Conservation (phyloP, 345 rosid genomes). For the Gossypium mustelinum region DNA sequence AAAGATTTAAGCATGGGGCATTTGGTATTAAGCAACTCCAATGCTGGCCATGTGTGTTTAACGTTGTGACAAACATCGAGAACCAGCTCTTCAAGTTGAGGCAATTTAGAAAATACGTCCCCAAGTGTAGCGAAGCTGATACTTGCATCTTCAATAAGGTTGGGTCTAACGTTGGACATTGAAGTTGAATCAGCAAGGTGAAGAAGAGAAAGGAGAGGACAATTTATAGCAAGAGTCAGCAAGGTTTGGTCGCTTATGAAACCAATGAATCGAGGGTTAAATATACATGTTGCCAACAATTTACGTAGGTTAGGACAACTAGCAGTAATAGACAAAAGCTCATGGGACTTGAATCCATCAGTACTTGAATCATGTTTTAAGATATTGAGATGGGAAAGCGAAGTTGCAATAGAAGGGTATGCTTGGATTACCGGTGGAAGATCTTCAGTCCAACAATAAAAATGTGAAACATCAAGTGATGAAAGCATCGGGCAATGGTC, state of each 20-base stretch:
- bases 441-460: constrained; percentile 47
- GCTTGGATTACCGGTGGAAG: constrained; percentile 29
- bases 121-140: constrained; percentile 14
- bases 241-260: constrained; percentile 31
- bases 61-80: constrained; percentile 33
- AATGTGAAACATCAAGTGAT: constrained; percentile 29
- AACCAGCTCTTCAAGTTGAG: constrained; percentile 34
- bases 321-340: constrained; percentile 29
- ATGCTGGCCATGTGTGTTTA: constrained; percentile 24
- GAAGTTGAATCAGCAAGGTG: constrained; percentile 35
- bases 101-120: constrained; percentile 28
- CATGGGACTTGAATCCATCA: constrained; percentile 38
- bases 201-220: constrained; percentile 30
- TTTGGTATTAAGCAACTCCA: constrained; percentile 27
- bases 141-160: constrained; percentile 28
- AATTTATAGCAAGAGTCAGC: constrained; percentile 26
- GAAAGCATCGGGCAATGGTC: constrained; percentile 23
- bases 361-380: constrained; percentile 21
- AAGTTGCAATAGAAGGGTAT: constrained; percentile 16
- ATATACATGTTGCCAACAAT: constrained; percentile 28
- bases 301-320: constrained; percentile 29
- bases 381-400: constrained; percentile 30
- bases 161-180: constrained; percentile 2
- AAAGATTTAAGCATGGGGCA: constrained; percentile 31
- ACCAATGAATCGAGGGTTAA: constrained; percentile 31